Percentiles rank a stretch among this genome's conserved stretches.
Evolutionary conservation across 1,139 yeast species (phyloP).

Genomic region (Candida albicans): DNA sequence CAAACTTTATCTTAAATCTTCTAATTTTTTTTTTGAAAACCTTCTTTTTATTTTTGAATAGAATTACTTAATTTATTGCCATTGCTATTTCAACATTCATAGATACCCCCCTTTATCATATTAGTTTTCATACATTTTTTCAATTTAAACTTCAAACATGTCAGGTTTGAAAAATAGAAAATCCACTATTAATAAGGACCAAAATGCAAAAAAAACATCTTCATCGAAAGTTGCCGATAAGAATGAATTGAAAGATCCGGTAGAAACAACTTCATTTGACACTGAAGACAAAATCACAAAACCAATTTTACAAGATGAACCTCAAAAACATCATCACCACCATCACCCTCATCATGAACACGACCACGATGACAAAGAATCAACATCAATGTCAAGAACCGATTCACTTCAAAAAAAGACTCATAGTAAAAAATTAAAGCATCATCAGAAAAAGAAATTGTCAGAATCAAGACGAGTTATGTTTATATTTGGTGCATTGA

Average conservation of each 20-base stretch:
- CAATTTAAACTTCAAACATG: too few species aligned
- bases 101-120: too few species aligned
- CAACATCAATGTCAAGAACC: too few species aligned
- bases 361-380: background rate
- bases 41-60: too few species aligned
- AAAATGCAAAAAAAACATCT: background rate
- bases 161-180: too few species aligned
- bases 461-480: conserved; percentile 48
- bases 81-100: too few species aligned
- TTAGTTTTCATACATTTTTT: too few species aligned
- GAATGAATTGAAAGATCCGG: background rate
- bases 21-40: too few species aligned
- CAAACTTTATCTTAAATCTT: too few species aligned
- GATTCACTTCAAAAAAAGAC: background rate
- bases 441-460: conserved; percentile 20
- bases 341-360: conserved; percentile 1
- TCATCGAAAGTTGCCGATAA: background rate
- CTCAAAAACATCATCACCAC: conserved; percentile 4
- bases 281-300: background rate
- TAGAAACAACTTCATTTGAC: background rate
- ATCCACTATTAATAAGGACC: too few species aligned
- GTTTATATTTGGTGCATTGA: conserved; percentile 58
- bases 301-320: conserved; percentile 7
- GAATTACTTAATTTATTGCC: too few species aligned
- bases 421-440: background rate